Percentiles rank a stretch among this genome's conserved stretches.
Evolutionary conservation across 176 grass and related monocot species (phyloP).

Genomic region (Oryza australiensis): DNA sequence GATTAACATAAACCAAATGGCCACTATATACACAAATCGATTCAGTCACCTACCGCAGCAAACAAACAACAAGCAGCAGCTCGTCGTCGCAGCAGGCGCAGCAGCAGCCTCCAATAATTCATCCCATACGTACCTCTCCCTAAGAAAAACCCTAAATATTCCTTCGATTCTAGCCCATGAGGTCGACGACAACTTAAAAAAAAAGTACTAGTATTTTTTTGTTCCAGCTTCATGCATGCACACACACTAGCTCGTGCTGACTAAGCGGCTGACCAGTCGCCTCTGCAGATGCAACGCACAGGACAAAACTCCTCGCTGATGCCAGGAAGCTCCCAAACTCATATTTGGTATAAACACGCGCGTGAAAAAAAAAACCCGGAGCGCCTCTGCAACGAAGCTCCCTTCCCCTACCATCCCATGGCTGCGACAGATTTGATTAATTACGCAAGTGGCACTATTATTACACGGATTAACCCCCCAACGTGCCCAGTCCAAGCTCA

Average conservation of each 20-base stretch:
- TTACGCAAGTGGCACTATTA: neutral
- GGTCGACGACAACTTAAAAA: neutral
- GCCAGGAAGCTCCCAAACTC: conserved; percentile 20
- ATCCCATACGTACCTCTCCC: too few relatives aligned
- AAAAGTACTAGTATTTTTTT: too few relatives aligned
- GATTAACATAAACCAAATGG: neutral
- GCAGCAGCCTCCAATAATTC: neutral
- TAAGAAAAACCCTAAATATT: too few relatives aligned
- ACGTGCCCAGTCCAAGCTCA: conserved; percentile 31
- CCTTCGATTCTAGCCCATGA: neutral
- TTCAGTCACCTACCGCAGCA: neutral
- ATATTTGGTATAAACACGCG: conserved; percentile 3
- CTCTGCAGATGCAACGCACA: neutral
- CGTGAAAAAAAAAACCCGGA: neutral
- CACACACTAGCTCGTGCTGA: neutral
- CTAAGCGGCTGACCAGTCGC: neutral
- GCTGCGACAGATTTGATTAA: neutral
- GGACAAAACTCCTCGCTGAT: neutral
- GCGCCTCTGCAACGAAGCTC: neutral
- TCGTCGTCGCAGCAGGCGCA: too few relatives aligned
- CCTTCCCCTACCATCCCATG: neutral
- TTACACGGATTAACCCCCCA: neutral
- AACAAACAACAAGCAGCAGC: too few relatives aligned
- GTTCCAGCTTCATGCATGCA: neutral
- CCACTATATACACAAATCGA: neutral